Base-by-base conservation (phyloP, 139 green algal species). In the Chlorella sorokiniana region DNA sequence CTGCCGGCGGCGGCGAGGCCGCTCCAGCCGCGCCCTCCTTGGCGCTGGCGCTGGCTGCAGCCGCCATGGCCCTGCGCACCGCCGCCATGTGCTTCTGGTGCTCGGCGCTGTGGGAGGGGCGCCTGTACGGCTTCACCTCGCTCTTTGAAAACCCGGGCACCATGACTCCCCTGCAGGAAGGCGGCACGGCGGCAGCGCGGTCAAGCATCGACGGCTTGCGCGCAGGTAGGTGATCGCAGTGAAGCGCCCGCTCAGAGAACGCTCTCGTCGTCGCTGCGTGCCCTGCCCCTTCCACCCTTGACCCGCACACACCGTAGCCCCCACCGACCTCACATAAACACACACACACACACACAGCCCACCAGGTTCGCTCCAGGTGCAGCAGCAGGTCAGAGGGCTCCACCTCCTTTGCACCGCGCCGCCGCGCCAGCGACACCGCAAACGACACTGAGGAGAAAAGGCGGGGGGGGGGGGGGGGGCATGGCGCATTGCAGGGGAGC, bases 91-190 rank as follows among this genome's bases (percentile, higher is more conserved):
- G 83, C 2, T 51, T 52, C 56, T 80, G 86, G 56, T 93, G 89
- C 42, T 87, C 62, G 8, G 86, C 87, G 27, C 78, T 88, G 11
- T 79, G 59, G 27, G 78, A 69, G 23, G 79, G 78, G 3, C 89
- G 75, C 38, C 69, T 79, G 65, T 93, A 93, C 9, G 82, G 79
- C 25, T 40, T 76, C 25, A 92, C 59, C 1, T 78, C 69, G 22
- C 86, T 80, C 0, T 67, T 62, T 27, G 40, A 69, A 70, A 90
- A 92, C 0, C 89, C 89, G 8, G 89, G 89, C 10, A 93, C 72
- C 25, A 87, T 74, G 4, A 93, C 38, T 33, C 88, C 76, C 85
- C 85, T 89, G 85, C 67, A 63, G 37, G 16, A 69, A 38, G 38
- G 8, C n/a, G 48, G 45, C 7, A 37, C 68, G n/a, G n/a, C n/a